phyloP scores from a whole-genome alignment of 179 eudicot species.

The Heliamphora pulchella region DNA sequence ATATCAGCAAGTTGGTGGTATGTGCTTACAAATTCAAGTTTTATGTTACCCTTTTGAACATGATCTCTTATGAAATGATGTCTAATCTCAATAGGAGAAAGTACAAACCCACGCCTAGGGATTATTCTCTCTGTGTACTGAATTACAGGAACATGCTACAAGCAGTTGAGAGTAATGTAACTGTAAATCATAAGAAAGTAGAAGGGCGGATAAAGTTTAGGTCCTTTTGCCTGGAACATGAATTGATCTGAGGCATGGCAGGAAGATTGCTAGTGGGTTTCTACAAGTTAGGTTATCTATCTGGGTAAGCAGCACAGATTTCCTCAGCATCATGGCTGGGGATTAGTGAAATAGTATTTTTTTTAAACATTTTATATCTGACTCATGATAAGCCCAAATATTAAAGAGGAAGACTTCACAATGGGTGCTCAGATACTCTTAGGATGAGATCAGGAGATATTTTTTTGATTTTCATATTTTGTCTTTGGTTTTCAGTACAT shows the following conservation, averaged over 20 bases:
- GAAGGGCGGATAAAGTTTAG: background rate
- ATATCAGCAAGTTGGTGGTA: no score
- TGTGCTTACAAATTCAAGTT: no score
- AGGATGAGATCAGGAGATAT: no score
- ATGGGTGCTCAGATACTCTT: background rate
- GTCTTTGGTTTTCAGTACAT: background rate
- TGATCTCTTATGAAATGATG: no score
- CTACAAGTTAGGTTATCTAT: background rate
- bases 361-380: background rate
- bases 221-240: background rate
- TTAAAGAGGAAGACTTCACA: background rate
- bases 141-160: background rate
- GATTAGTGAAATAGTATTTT: background rate
- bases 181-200: background rate
- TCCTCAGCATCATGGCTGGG: background rate
- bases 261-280: background rate
- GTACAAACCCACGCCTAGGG: no score
- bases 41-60: no score
- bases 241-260: background rate
- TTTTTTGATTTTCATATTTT: background rate
- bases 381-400: background rate
- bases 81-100: no score
- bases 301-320: background rate
- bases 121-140: background rate
- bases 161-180: background rate